Conservation (phyloP, 306 rosid species). For the Macrotyloma uniflorum region DNA sequence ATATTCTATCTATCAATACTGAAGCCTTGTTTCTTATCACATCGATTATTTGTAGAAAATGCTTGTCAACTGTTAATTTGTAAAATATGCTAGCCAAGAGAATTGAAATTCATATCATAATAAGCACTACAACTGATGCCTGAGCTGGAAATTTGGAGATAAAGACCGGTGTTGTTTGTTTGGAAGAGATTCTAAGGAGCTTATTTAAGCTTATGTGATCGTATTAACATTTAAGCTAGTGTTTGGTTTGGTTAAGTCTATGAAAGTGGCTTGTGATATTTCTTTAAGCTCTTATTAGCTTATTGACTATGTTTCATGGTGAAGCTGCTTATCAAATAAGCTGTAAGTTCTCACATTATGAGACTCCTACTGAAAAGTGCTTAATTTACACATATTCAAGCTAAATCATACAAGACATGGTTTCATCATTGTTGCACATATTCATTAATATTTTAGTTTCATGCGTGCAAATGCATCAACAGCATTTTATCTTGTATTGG, state of each 20-base stretch:
- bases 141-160: constrained; percentile 11
- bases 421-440: not conserved
- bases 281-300: not conserved
- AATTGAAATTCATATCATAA: constrained; percentile 27
- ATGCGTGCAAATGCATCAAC: constrained; percentile 25
- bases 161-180: not conserved
- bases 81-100: not conserved
- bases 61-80: not conserved
- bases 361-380: not conserved
- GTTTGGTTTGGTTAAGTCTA: not conserved
- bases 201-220: not conserved
- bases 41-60: not conserved
- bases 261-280: not conserved
- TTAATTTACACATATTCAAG: not conserved
- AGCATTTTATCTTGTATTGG: not conserved
- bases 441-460: constrained; percentile 25
- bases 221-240: not conserved
- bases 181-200: not conserved
- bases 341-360: not conserved
- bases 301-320: not conserved
- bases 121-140: not conserved
- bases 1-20: constrained; percentile 1
- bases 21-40: constrained; percentile 12
- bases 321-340: not conserved
- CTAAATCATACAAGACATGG: constrained; percentile 7